Base-by-base conservation (phyloP, 108 stramenopile genomes). In the Fragilaria crotonensis region DNA sequence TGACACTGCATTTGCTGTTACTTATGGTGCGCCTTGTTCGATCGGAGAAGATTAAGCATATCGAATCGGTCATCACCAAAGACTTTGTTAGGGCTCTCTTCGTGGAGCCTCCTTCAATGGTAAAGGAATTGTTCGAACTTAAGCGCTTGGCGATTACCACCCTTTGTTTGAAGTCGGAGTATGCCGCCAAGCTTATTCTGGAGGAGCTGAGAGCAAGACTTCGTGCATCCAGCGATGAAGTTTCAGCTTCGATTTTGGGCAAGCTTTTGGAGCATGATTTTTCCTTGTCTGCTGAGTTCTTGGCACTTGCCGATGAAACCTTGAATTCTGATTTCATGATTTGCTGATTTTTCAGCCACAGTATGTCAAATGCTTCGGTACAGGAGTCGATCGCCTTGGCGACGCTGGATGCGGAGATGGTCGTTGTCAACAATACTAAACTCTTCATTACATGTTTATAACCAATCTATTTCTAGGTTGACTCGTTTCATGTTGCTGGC, bases 241-340 rank as follows among this genome's bases (percentile, higher is more conserved):
- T 51, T 1, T 68, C 70, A 25, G 88, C 88, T 32, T 72, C 83
- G 63, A 65, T 89, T 41, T 59, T 89, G 9, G 88, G 88, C n/a
- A 71, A 72, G 36, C 63, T 89, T 31, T 30, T 89, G 30, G 33
- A 67, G 29, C 48, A 65, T 17, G 68, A 77, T 33, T 81, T 79
- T 56, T 61, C 62, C 14, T 41, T 41, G 14, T 41, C 36, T 41
- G 36, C 7, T 41, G 11, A 41, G 14, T 41, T 41, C 36, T 41
- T 41, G 7, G 36, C 36, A 11, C 14, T 41, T 11, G 36, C 36
- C 7, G 14, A 7, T 14, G 36, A 41, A 41, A 41, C 36, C 7
- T 14, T 41, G 7, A 14, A 41, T 11, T 7, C 36, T 41, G 14
- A 41, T n/a, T n/a, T n/a, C n/a, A n/a, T n/a, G n/a, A n/a, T n/a